A percentile compares a stretch with the other conserved stretches of the same genome.
phyloP scores from a whole-genome alignment of 2,329 filamentous ascomycete species.

The Alternaria viburni region DNA sequence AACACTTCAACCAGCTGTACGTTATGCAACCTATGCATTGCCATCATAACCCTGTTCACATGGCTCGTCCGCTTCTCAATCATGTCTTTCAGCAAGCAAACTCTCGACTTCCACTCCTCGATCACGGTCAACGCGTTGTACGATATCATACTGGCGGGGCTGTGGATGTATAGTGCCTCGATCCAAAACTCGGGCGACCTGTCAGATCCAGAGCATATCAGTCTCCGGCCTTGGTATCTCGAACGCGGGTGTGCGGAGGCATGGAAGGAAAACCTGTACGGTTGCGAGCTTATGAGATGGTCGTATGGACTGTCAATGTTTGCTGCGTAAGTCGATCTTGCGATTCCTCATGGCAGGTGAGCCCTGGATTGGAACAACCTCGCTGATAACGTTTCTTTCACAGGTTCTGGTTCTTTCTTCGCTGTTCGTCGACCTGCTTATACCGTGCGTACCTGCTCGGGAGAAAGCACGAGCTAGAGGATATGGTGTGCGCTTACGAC shows the following conservation, averaged over 20 bases:
- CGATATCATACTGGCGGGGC: constrained; percentile 18
- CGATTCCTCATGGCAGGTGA: neutral
- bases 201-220: constrained; percentile 19
- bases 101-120: constrained; percentile 12
- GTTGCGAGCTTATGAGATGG: constrained; percentile 9
- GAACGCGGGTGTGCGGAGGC: constrained; percentile 16
- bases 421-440: constrained; percentile 17
- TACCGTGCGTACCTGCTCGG: constrained; percentile 20
- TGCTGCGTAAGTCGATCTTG: constrained; percentile 16
- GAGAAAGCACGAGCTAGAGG: constrained; percentile 7
- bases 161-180: constrained; percentile 21
- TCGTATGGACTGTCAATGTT: constrained; percentile 15
- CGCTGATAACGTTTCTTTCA: neutral
- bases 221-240: constrained; percentile 26
- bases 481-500: neutral
- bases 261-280: neutral
- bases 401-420: constrained; percentile 20
- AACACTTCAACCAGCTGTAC: constrained; percentile 8
- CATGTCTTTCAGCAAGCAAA: constrained; percentile 4
- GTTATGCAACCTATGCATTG: constrained; percentile 13
- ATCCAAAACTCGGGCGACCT: constrained; percentile 20
- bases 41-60: constrained; percentile 14
- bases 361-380: neutral
- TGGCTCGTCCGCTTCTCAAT: constrained; percentile 21
- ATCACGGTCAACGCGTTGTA: constrained; percentile 21